Evolutionary conservation across 176 grass and related monocot species (phyloP), one percentile per base, ranked within the genome.

Genomic region (Hyparrhenia diplandra): DNA sequence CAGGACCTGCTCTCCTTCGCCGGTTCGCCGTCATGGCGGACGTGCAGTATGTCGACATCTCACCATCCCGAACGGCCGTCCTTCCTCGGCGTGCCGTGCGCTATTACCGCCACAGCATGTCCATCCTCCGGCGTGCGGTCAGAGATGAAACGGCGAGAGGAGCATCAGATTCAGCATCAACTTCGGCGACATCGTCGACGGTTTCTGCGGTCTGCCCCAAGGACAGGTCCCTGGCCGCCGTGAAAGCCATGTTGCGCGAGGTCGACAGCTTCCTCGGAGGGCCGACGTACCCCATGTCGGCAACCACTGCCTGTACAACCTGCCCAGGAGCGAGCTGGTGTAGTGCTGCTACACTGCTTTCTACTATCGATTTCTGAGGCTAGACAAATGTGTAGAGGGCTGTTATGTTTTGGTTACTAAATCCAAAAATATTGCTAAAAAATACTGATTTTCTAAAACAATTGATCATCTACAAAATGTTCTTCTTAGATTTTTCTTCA

Each of bases 241-340:
- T 13, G 31, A 18, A 1, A 73, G 88, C 86, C 62, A 84, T 90
- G 9, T 71, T 94, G 3, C 31, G 67, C 0, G 89, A 97, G 79
- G 94, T 97, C 65, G 79, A 89, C 40, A 73, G 65, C 45, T 93
- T 97, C 57, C 79, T 80, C 40, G 87, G 91, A 28, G 89, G 89
- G 20, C 86, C 89, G 27, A n/a, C 86, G 43, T 97, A 94, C 74
- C 94, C 94, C 84, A 94, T 97, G 91, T 97, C 34, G 94, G 94
- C 63, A 97, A 97, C 67, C 91, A 97, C 49, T 97, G 94, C 83
- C 91, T 93, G 0, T 97, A 94, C 67, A 91, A 97, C 89, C 89
- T 94, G 30, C 87, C 94, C 1, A 68, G 94, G 13, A 63, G 17
- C 66, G 37, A 90, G 45, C 78, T 97, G 39, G 75, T 97, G 17